Conservation (phyloP, 768 basidiomycete genomes). For the Xerocomellus amylosporus region DNA sequence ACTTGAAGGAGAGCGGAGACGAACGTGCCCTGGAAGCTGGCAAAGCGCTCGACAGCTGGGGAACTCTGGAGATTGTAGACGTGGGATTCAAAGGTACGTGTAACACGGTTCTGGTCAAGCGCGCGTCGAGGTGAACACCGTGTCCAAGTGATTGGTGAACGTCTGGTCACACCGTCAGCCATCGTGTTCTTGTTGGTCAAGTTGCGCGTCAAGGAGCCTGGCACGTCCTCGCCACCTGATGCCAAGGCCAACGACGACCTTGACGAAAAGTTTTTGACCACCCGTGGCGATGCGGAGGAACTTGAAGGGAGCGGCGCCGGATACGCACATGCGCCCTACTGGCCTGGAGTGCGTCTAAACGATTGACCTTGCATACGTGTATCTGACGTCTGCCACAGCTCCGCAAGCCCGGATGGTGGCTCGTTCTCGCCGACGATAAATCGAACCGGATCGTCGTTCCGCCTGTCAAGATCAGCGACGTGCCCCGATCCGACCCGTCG, state of each 20-base stretch:
- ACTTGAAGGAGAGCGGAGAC: conserved; percentile 19
- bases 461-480: conserved; percentile 75
- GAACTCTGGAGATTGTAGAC: conserved; percentile 73
- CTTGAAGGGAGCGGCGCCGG: conserved; percentile 45
- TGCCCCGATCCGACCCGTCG: conserved; percentile 58
- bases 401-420: conserved; percentile 91
- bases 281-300: conserved; percentile 63
- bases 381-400: conserved; percentile 42
- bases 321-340: conserved; percentile 88
- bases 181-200: conserved; percentile 87
- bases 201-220: conserved; percentile 66
- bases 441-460: conserved; percentile 82
- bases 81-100: conserved; percentile 79
- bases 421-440: conserved; percentile 86
- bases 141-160: conserved; percentile 81
- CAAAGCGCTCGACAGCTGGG: conserved; percentile 69
- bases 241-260: conserved; percentile 55
- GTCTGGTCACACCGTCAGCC: conserved; percentile 79
- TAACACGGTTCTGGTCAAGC: not conserved
- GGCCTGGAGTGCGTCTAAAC: conserved; percentile 69
- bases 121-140: not conserved
- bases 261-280: conserved; percentile 68
- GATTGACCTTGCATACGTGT: not conserved
- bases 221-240: conserved; percentile 34
- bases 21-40: conserved; percentile 29